Evolutionary conservation across 257 asterid genomes (phyloP), one percentile per base, ranked within the genome.

Genomic region (Verbena officinalis): DNA sequence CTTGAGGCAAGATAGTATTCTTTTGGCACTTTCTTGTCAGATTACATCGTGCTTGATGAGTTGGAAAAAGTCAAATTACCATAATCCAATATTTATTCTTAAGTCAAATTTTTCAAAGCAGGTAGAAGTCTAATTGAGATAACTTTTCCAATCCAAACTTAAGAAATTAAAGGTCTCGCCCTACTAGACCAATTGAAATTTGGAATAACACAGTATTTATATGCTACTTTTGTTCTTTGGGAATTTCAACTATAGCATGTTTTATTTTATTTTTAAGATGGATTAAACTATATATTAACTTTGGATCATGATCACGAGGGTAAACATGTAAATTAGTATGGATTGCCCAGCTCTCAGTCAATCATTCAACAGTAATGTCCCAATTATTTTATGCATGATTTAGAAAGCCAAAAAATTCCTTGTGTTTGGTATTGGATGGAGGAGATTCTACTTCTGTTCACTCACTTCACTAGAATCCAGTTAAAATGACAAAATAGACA

Each of bases 21-120:
- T 77, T 81, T 86, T 86, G 88, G 79, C 95, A 57, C 60, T 65
- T 81, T 86, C 82, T 80, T 86, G 95, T 81, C 86, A 77, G 86
- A 73, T 31, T 48, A 54, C 77, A 83, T 77, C 73, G 83, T 78
- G 79, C 30, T 77, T 64, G 64, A 46, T 69, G 76, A 59, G 59
- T 65, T 75, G 53, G 43, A 21, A 49, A 21, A 77, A 77, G 82
- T 77, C 82, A 73, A 73, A 75, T 58, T 59, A 40, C 4, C 24
- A 17, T 40, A 13, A 1, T 17, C 49, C 11, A 38, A 55, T 31
- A 7, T 16, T 23, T 7, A 42, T 42, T 3, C 4, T 30, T 42
- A 42, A 3, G 4, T 2, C 14, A 43, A 8, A 13, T 3, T 65
- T 45, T 30, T 46, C 14, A 14, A 2, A 38, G 22, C 36, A 60